Evolutionary conservation across 176 grass and related monocot species (phyloP), one percentile per base, ranked within the genome.

Genomic region (Ensete ventricosum): DNA sequence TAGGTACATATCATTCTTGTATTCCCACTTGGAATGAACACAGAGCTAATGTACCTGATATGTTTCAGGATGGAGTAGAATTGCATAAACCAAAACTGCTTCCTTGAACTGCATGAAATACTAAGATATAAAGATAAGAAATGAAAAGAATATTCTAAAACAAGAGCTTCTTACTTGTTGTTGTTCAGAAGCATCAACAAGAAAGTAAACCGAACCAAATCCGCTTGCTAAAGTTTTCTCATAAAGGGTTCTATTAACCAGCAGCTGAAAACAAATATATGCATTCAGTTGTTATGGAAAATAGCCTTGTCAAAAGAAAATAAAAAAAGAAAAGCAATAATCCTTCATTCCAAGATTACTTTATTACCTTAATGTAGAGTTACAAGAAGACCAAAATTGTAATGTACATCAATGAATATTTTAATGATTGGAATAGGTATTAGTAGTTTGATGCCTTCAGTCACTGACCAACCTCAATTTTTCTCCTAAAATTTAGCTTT

Each of bases 191-290:
- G 94, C 94, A 87, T 98, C 94, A 0, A 98, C 75, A 78, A 98
- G 90, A 86, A 98, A 98, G 65, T 93, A 85, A 83, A 98, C 90
- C 25, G 94, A 93, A 64, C 90, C 90, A 34, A 98, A 98, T 19
- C 94, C 94, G 81, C 94, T 98, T 65, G 90, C 94, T 82, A 93
- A 83, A 78, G 90, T 93, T 81, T 98, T 93, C 76, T 98, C 90
- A 72, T 93, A 93, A 17, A 98, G 84, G 2, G 86, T 93, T 73
- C 92, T 91, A 82, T 98, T 98, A 73, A 98, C 94, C 64, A 98
- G 74, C 82, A 98, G 84, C 94, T 98, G 88, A 53, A 83, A 2
- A 63, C 72, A 80, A 75, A 70, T 2, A 76, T 9, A 43, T 12
- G 70, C 34, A 85, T 81, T 64, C 54, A 69, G 72, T 74, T 16